Conservation (phyloP, 148 eudicot genomes). For the Arbutus unedo region DNA sequence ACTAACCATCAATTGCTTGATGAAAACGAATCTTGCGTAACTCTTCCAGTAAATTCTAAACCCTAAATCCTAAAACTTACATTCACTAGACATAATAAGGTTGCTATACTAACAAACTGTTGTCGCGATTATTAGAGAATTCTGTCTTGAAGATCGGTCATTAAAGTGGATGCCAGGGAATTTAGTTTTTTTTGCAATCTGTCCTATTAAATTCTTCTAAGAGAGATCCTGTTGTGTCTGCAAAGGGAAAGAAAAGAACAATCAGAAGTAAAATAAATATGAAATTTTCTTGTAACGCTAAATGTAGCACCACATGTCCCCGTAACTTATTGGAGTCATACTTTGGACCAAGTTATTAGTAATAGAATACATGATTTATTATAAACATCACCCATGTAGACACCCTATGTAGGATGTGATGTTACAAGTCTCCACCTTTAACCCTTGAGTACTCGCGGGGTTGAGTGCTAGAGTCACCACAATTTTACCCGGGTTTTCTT, state of each 20-base stretch:
- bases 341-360: no score
- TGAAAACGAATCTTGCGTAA: constrained; percentile 4
- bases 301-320: no score
- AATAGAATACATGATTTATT: no score
- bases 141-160: constrained; percentile 85
- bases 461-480: no score
- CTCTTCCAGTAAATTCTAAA: not conserved
- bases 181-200: constrained; percentile 85
- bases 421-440: no score
- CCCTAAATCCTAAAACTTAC: constrained; percentile 20
- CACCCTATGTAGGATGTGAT: no score
- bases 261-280: not conserved
- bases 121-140: constrained; percentile 38
- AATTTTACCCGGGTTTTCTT: no score
- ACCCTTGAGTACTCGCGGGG: no score
- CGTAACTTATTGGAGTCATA: no score
- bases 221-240: constrained; percentile 98
- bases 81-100: constrained; percentile 17
- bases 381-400: no score
- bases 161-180: constrained; percentile 62
- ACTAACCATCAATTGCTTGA: constrained; percentile 11
- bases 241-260: not conserved
- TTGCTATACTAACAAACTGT: no score
- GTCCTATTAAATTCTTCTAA: constrained; percentile 93
- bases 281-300: not conserved